Conservation (phyloP, 768 basidiomycete species). For the Rubroboletus pulcherrimus region DNA sequence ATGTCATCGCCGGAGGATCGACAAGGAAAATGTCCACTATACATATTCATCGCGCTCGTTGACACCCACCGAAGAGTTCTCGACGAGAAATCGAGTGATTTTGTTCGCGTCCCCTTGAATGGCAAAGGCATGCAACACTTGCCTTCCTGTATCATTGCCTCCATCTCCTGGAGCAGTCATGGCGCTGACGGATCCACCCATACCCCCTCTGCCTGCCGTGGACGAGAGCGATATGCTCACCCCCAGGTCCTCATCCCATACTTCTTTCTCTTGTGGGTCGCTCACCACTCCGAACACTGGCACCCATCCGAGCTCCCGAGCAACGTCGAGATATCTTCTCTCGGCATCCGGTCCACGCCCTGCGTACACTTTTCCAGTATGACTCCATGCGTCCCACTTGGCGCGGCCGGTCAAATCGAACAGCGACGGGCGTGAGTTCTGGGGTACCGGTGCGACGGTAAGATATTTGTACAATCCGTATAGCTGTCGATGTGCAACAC, state of each 20-base stretch:
- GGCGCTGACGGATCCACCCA: conserved; percentile 64
- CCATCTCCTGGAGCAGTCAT: conserved; percentile 40
- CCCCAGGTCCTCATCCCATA: conserved; percentile 42
- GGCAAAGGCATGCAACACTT: conserved; percentile 60
- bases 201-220: conserved; percentile 30
- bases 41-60: conserved; percentile 74
- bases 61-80: conserved; percentile 43
- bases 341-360: conserved; percentile 49
- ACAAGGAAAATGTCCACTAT: conserved; percentile 27
- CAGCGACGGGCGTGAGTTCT: conserved; percentile 60
- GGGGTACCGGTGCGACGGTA: conserved; percentile 55
- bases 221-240: conserved; percentile 22
- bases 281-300: conserved; percentile 27
- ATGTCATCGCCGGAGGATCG: conserved; percentile 1
- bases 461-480: conserved; percentile 82
- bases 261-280: conserved; percentile 27
- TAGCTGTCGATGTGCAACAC: conserved; percentile 48
- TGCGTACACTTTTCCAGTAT: conserved; percentile 46
- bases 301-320: conserved; percentile 65
- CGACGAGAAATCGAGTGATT: conserved; percentile 42
- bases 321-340: conserved; percentile 64
- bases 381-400: conserved; percentile 85
- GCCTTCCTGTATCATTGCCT: conserved; percentile 39
- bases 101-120: conserved; percentile 50
- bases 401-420: conserved; percentile 78